Evolutionary conservation across 1,139 yeast genomes (phyloP).

Genomic region (Hyphopichia khmerensis): DNA sequence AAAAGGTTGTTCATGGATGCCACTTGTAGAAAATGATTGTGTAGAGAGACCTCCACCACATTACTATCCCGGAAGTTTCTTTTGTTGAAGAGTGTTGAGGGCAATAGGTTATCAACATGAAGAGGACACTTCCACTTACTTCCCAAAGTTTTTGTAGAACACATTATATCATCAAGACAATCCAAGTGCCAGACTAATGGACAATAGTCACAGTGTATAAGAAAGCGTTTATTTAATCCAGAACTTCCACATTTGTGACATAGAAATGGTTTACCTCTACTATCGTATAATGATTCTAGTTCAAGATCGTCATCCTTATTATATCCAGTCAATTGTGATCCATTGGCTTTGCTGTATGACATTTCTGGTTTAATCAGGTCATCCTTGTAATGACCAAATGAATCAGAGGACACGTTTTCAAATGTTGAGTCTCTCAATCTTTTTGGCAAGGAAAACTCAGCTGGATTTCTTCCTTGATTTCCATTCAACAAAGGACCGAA

Average conservation of each 20-base stretch:
- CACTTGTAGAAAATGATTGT: constrained; percentile 32
- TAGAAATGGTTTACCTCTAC: constrained; percentile 59
- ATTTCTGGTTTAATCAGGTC: constrained; percentile 53
- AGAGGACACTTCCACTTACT: constrained; percentile 93
- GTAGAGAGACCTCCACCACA: constrained; percentile 50
- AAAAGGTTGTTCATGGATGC: constrained; percentile 57
- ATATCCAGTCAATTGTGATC: constrained; percentile 39
- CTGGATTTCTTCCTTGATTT: constrained; percentile 62
- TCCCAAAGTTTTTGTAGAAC: constrained; percentile 74
- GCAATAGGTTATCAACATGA: constrained; percentile 64
- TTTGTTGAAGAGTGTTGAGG: constrained; percentile 25
- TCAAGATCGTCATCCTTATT: constrained; percentile 52
- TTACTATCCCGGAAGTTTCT: constrained; percentile 57
- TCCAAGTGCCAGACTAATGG: constrained; percentile 89
- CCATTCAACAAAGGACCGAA: constrained; percentile 67
- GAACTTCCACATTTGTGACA: constrained; percentile 78
- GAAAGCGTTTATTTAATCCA: constrained; percentile 52
- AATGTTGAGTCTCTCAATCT: constrained; percentile 66
- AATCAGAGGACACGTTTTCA: constrained; percentile 67
- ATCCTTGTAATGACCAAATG: constrained; percentile 70
- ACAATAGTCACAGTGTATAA: constrained; percentile 85
- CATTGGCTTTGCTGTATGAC: constrained; percentile 38
- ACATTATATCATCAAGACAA: constrained; percentile 76
- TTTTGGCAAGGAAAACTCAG: constrained; percentile 70
- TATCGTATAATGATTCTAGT: constrained; percentile 63